Evolutionary conservation across 2,329 filamentous ascomycete species (phyloP), one percentile per base, ranked within the genome.

Genomic region (Sclerotinia subarctica): DNA sequence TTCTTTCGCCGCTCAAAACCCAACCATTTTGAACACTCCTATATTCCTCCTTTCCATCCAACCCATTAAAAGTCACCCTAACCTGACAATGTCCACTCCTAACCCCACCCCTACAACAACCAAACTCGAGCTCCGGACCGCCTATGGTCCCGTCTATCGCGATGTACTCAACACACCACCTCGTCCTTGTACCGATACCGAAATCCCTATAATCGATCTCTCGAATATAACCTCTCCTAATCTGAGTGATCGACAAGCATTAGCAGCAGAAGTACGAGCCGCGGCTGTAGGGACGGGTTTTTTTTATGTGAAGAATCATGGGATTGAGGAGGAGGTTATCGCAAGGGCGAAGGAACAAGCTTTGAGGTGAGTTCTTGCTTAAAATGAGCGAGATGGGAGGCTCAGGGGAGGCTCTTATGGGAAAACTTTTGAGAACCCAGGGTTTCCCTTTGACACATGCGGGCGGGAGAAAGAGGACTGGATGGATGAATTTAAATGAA

Each of bases 151-250:
- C 1, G 81, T 81, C 46, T 82, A 76, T 71, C 79, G 82, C 29
- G 76, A 80, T 68, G 75, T 83, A 2, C 78, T 80, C 21, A 80
- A 76, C 32, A 78, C 77, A 0, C 77, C 80, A 10, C 80, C 81
- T 4, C 76, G 81, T 29, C 76, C 78, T 38, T 80, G 80, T 47
- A 78, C 77, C 5, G 70, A 75, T 3, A 78, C 76, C 24, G 81
- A 84, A 68, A 83, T 84, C 15, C 82, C 82, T 0, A 73, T 84
- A 42, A 81, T 84, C 59, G 81, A 83, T 64, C 73, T 84, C 7
- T 72, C 77, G 1, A 69, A 72, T 2, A 77, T 80, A 7, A 74
- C 79, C 32, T 78, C 81, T 32, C 72, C 76, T 3, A 73, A 77
- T n/a, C 58, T 79, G 0, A 72, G 77, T 13, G 77, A 78, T 5